phyloP scores from a whole-genome alignment of 345 rosid species.

The Eucalyptus cloeziana region DNA sequence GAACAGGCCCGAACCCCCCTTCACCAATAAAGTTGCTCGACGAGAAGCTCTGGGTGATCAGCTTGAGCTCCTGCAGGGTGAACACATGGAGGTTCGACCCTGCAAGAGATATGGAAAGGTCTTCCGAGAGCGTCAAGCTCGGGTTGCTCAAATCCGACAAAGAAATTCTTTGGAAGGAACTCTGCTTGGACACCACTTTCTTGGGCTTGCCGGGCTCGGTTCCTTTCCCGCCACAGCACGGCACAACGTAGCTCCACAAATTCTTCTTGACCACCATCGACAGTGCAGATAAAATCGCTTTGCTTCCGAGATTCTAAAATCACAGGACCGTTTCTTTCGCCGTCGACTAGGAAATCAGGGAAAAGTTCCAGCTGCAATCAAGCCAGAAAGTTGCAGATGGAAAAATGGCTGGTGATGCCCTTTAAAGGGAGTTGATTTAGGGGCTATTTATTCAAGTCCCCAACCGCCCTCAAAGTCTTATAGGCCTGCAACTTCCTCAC shows the following conservation, averaged over 20 bases:
- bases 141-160: conserved; percentile 65
- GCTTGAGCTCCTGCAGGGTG: conserved; percentile 56
- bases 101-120: conserved; percentile 66
- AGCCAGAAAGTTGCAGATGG: neutral
- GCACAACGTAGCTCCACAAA: conserved; percentile 33
- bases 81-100: conserved; percentile 74
- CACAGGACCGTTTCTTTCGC: neutral
- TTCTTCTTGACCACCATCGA: conserved; percentile 31
- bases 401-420: neutral
- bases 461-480: conserved; percentile 7
- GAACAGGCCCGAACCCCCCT: conserved; percentile 91
- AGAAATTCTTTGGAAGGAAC: conserved; percentile 48
- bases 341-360: neutral
- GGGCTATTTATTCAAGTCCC: neutral
- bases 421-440: neutral
- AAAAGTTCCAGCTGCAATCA: neutral
- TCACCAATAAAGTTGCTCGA: conserved; percentile 64
- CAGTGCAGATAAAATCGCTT: neutral
- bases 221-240: conserved; percentile 24
- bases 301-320: neutral
- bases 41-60: conserved; percentile 70
- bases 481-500: neutral
- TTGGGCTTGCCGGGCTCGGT: neutral
- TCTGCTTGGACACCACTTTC: conserved; percentile 24
- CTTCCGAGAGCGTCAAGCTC: conserved; percentile 46